Evolutionary conservation across 2,329 filamentous ascomycete genomes (phyloP).

Genomic region (Sporothrix luriei): DNA sequence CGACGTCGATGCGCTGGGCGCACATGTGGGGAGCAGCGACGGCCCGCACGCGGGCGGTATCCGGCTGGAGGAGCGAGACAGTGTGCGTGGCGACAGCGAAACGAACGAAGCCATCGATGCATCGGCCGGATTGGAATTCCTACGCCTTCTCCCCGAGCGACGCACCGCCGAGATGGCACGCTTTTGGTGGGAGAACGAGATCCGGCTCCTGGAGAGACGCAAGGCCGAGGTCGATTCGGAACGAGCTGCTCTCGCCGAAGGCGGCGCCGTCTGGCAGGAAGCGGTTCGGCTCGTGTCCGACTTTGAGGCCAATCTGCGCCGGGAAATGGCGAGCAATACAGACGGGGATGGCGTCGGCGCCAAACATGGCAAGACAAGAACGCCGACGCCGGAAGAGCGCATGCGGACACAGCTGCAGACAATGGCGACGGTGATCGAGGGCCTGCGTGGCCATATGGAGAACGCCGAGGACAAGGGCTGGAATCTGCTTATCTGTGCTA

Average conservation of each 20-base stretch:
- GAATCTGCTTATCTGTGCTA: slow-evolving; percentile 74
- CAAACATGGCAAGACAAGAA: slow-evolving; percentile 40
- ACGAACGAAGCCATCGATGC: slow-evolving; percentile 41
- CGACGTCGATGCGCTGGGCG: slow-evolving; percentile 50
- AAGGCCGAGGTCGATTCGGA: slow-evolving; percentile 63
- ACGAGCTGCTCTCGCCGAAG: slow-evolving; percentile 66
- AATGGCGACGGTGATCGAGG: slow-evolving; percentile 59
- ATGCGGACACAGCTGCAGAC: slow-evolving; percentile 51
- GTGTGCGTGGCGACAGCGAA: slow-evolving; percentile 30
- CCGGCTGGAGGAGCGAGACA: slow-evolving; percentile 11
- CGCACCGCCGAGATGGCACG: slow-evolving; percentile 71
- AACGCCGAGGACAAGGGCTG: slow-evolving; percentile 65
- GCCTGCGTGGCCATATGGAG: slow-evolving; percentile 57
- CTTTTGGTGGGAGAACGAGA: slow-evolving; percentile 70
- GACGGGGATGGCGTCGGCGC: slow-evolving; percentile 27
- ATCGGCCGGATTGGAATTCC: slow-evolving; percentile 56
- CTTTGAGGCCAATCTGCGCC: slow-evolving; percentile 67
- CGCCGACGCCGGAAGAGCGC: slow-evolving; percentile 32
- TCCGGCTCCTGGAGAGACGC: slow-evolving; percentile 57
- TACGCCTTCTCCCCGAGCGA: slow-evolving; percentile 63
- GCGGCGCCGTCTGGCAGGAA: slow-evolving; percentile 66
- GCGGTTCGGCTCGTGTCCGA: slow-evolving; percentile 60
- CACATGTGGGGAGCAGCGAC: slow-evolving; percentile 21
- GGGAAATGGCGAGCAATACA: slow-evolving; percentile 51
- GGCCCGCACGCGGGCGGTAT: slow-evolving; percentile 10